A percentile compares a stretch with the other conserved stretches of the same genome.
Conservation (phyloP, 768 basidiomycete species). For the Postia placenta region DNA sequence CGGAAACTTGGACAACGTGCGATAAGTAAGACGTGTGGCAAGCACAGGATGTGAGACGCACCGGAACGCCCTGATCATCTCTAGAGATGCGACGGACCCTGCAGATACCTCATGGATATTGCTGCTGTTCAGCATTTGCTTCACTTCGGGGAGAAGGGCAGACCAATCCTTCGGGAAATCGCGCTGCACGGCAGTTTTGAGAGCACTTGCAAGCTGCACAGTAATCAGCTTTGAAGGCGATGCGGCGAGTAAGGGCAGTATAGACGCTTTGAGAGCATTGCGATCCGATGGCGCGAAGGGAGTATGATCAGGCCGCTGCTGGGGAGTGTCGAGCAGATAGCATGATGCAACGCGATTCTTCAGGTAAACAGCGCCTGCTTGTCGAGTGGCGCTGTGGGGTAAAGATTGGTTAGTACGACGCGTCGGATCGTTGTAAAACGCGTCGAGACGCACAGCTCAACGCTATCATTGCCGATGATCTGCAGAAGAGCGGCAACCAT, state of each 20-base stretch:
- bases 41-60: slow-evolving; percentile 24
- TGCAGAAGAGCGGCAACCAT: slow-evolving; percentile 79
- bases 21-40: neutral
- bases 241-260: slow-evolving; percentile 64
- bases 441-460: slow-evolving; percentile 58
- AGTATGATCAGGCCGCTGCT: slow-evolving; percentile 50
- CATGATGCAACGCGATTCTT: slow-evolving; percentile 79
- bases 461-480: slow-evolving; percentile 73
- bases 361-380: slow-evolving; percentile 82
- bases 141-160: slow-evolving; percentile 58
- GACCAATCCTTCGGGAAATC: slow-evolving; percentile 83
- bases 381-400: slow-evolving; percentile 61
- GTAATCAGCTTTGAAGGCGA: slow-evolving; percentile 64
- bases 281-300: slow-evolving; percentile 66
- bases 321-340: slow-evolving; percentile 47
- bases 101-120: slow-evolving; percentile 73
- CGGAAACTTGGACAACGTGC: slow-evolving; percentile 51
- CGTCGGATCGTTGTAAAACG: slow-evolving; percentile 24
- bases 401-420: slow-evolving; percentile 7
- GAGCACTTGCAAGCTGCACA: slow-evolving; percentile 65
- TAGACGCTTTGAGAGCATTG: slow-evolving; percentile 58
- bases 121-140: slow-evolving; percentile 52
- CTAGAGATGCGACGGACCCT: slow-evolving; percentile 72
- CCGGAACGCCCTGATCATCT: slow-evolving; percentile 75
- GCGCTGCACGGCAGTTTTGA: slow-evolving; percentile 67